A percentile compares a stretch with the other conserved stretches of the same genome.
These are phyloP conservation scores for Trichophyton rubrum DNA, from an alignment of 2,329 filamentous ascomycete genomes.

Conservation along the genomic window DNA sequence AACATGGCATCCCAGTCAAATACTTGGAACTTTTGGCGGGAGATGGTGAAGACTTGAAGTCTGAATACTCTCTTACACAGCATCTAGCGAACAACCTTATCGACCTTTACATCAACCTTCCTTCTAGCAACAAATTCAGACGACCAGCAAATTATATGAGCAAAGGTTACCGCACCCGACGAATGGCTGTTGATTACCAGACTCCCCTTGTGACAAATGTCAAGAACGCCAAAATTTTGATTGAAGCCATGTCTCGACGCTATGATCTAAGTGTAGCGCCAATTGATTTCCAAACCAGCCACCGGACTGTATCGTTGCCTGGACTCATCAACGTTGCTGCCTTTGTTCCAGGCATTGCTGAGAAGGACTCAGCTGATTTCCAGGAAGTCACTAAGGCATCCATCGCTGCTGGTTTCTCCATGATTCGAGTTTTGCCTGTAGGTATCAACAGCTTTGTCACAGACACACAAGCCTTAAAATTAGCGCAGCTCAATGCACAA, in stretches of 20 bases:
- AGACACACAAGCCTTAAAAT: conserved; percentile 56
- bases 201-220: conserved; percentile 96
- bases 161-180: conserved; percentile 88
- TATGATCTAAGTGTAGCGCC: conserved; percentile 72
- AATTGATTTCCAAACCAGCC: conserved; percentile 86
- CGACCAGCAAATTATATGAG: conserved; percentile 97
- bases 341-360: conserved; percentile 62
- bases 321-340: conserved; percentile 69
- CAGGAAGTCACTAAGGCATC: conserved; percentile 60
- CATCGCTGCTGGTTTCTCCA: conserved; percentile 62
- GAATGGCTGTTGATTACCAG: conserved; percentile 97
- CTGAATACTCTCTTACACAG: conserved; percentile 93
- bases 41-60: conserved; percentile 71
- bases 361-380: conserved; percentile 53
- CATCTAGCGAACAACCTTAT: conserved; percentile 97
- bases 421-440: conserved; percentile 68
- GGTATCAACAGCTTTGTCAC: conserved; percentile 61
- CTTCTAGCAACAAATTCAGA: conserved; percentile 95
- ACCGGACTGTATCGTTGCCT: conserved; percentile 59
- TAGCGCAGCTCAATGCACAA: conserved; percentile 59
- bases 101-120: conserved; percentile 96
- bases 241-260: conserved; percentile 84
- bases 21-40: conserved; percentile 78
- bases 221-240: conserved; percentile 95
- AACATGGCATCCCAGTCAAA: conserved; percentile 82